Conservation (phyloP, 2,329 filamentous ascomycete species). For the Neospermospora avenae region DNA sequence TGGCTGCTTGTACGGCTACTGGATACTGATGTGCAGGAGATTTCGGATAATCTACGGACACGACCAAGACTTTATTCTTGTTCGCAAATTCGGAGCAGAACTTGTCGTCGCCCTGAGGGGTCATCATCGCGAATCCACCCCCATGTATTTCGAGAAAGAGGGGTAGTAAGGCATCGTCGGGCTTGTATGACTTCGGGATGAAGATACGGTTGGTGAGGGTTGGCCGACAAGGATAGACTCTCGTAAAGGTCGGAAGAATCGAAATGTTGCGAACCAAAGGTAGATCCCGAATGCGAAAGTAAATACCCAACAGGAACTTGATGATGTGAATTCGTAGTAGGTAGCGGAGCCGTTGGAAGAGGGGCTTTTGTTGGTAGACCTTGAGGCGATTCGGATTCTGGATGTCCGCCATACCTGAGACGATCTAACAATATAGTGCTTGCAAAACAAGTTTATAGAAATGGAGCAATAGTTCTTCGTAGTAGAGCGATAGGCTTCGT, state of each 20-base stretch:
- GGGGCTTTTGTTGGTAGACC: neutral
- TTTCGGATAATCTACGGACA: constrained; percentile 49
- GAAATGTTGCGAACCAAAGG: constrained; percentile 19
- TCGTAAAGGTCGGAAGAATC: constrained; percentile 23
- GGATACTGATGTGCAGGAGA: constrained; percentile 46
- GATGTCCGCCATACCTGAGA: neutral
- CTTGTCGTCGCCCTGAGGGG: constrained; percentile 43
- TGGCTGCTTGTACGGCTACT: constrained; percentile 42
- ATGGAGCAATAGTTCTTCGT: neutral
- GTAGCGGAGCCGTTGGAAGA: constrained; percentile 11
- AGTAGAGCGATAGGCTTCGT: neutral
- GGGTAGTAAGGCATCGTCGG: constrained; percentile 32
- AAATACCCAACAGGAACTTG: constrained; percentile 12
- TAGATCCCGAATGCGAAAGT: constrained; percentile 11
- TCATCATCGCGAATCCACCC: constrained; percentile 47
- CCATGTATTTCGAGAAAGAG: constrained; percentile 51
- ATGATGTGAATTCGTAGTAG: constrained; percentile 13
- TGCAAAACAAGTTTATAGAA: neutral
- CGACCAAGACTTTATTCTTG: constrained; percentile 41
- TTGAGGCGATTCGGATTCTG: constrained; percentile 3
- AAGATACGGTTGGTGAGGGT: constrained; percentile 38
- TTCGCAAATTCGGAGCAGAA: constrained; percentile 46
- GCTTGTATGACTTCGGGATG: constrained; percentile 31
- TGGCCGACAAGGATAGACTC: constrained; percentile 23
- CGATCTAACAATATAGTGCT: neutral